Conservation (phyloP, 2,329 filamentous ascomycete species). For the Claviceps capensis region DNA sequence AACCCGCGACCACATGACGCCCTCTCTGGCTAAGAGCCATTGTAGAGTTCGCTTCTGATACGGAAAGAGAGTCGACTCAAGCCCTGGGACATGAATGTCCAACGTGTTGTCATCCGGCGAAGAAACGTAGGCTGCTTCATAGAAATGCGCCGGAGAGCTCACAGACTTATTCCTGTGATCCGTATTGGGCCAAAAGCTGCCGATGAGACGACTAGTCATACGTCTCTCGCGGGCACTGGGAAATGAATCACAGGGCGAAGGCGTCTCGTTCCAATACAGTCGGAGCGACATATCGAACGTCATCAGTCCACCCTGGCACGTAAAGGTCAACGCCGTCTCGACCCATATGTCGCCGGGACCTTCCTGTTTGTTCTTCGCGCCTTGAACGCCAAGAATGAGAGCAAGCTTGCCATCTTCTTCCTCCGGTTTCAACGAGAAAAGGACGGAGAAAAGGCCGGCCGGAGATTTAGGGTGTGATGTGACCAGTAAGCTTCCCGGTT, state of each 20-base stretch:
- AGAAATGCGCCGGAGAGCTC: constrained; percentile 46
- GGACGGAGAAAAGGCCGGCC: constrained; percentile 3
- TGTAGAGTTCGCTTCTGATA: constrained; percentile 59
- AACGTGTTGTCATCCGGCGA: constrained; percentile 25
- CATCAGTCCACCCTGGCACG: constrained; percentile 13
- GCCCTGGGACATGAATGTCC: constrained; percentile 27
- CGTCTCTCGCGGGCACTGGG: constrained; percentile 17
- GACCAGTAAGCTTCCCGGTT: constrained; percentile 9
- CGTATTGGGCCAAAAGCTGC: constrained; percentile 19
- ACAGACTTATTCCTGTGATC: constrained; percentile 7
- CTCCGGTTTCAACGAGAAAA: constrained; percentile 12
- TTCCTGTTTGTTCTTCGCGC: constrained; percentile 7
- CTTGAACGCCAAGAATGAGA: constrained; percentile 10
- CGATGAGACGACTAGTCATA: constrained; percentile 22
- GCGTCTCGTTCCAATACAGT: constrained; percentile 30
- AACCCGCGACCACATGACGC: constrained; percentile 31
- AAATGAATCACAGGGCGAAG: constrained; percentile 17
- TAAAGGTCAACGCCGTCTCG: constrained; percentile 17
- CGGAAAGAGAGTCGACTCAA: constrained; percentile 46
- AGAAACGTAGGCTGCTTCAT: constrained; percentile 54
- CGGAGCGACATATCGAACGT: constrained; percentile 19
- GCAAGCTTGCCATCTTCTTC: constrained; percentile 10
- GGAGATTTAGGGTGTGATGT: constrained; percentile 6
- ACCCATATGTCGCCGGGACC: constrained; percentile 23
- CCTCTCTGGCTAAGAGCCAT: constrained; percentile 58